phyloP scores from a whole-genome alignment of 139 green algal genomes.

The Tetraselmis striata region DNA sequence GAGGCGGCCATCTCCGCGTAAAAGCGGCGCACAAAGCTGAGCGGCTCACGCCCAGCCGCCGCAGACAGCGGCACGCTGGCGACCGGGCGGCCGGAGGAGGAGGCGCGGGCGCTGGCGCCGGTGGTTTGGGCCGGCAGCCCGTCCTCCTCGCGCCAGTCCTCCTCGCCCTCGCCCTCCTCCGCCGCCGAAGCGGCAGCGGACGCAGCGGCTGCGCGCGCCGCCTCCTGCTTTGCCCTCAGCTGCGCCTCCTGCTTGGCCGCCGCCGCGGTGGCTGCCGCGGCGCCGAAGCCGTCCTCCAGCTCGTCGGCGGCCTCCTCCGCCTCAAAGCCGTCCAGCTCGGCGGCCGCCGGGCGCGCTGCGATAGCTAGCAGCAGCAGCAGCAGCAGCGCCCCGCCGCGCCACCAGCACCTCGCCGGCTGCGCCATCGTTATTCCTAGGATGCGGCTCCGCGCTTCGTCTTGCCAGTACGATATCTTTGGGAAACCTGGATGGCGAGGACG shows the following conservation, averaged over 20 bases:
- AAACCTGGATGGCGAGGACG: no score
- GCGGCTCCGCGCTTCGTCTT: no score
- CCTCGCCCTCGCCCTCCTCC: not conserved
- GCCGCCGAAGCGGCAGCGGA: not conserved
- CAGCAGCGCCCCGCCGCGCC: no score
- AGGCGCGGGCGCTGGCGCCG: no score
- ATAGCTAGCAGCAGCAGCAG: no score
- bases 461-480: no score
- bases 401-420: no score
- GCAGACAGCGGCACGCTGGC: not conserved
- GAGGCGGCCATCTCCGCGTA: not conserved
- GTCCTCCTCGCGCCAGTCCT: not conserved
- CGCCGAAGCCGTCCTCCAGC: not conserved
- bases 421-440: no score
- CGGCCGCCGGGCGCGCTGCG: no score
- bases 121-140: not conserved
- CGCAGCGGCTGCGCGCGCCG: no score
- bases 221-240: not conserved
- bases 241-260: not conserved
- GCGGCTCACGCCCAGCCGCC: no score
- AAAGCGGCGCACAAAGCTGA: not conserved
- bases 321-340: not conserved
- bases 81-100: not conserved
- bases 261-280: no score
- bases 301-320: not conserved